Base-by-base conservation (phyloP, 306 rosid species). In the Malus asiatica region DNA sequence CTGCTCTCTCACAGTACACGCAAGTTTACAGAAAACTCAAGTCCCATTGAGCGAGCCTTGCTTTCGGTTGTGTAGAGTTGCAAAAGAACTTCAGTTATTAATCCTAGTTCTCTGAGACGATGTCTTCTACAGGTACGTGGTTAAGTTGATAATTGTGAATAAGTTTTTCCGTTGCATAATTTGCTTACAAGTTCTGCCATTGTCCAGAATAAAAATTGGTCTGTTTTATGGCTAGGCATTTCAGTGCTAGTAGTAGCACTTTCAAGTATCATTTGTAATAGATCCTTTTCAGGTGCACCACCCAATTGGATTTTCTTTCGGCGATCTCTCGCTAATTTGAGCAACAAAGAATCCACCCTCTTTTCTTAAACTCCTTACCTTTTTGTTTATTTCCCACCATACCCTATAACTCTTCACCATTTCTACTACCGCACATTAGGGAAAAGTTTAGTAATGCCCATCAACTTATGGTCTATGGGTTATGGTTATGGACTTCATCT, bases 131-230 rank as follows among this genome's bases (percentile, higher is more conserved):
- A n/a, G n/a, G n/a, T n/a, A n/a, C n/a, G n/a, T n/a, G n/a, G n/a
- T n/a, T n/a, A n/a, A n/a, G n/a, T n/a, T n/a, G n/a, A n/a, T n/a
- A n/a, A n/a, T n/a, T n/a, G n/a, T n/a, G n/a, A n/a, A n/a, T n/a
- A n/a, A n/a, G n/a, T n/a, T n/a, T n/a, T n/a, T n/a, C n/a, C n/a
- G n/a, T n/a, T n/a, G n/a, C n/a, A n/a, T n/a, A n/a, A n/a, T n/a
- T n/a, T n/a, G n/a, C n/a, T n/a, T n/a, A n/a, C n/a, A n/a, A n/a
- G n/a, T n/a, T n/a, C 62, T 78, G 16, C 73, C 66, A 15, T 58
- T 72, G 25, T 72, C 55, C 55, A 58, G 67, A 23, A 58, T 72
- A 58, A 72, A 58, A 72, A 72, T 35, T 45, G 76, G 76, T 72
- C 76, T 38, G 66, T 72, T 15, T 72, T 72, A 23, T 58, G 76